phyloP scores from a whole-genome alignment of 345 rosid species.

The thale cress (Arabidopsis thaliana) region TAIR10.1 NC_003076.8:25629501-25630000 shows the following conservation, averaged over 20 bases:
- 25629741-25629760: constrained; percentile 20
- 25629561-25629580: constrained; percentile 97
- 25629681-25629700: constrained; percentile 27
- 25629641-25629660: constrained; percentile 27
- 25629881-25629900: constrained; percentile 3
- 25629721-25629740: constrained; percentile 8
- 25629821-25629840: constrained; percentile 4
- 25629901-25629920: neutral
- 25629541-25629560: constrained; percentile 64
- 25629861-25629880: neutral
- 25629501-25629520: constrained; percentile 49
- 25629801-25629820: neutral
- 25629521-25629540: constrained; percentile 50
- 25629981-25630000: constrained; percentile 27
- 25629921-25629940: too few species aligned
- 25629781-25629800: neutral
- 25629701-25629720: constrained; percentile 31
- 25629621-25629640: constrained; percentile 7
- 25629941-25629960: neutral
- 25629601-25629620: constrained; percentile 38
- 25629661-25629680: constrained; percentile 10
- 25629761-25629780: neutral
- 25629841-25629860: neutral
- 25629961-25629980: constrained; percentile 18
- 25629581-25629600: constrained; percentile 81